Base-by-base conservation (phyloP, 192 early-diverging fungal genomes). In the Phlyctochytrium bullatum region DNA sequence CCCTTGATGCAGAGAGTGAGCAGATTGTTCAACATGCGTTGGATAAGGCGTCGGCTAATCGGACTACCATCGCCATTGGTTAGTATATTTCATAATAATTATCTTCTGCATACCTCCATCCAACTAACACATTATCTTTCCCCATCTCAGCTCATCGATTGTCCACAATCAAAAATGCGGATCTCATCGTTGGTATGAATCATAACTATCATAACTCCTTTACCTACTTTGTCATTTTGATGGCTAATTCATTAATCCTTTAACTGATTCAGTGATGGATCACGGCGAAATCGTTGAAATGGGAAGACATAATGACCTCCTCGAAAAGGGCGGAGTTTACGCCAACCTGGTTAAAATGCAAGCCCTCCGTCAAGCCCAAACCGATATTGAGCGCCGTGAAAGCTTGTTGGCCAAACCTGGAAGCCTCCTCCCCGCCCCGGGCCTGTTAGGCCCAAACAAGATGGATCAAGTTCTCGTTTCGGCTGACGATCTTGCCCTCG, bases 61-160 rank as follows among this genome's bases (percentile, higher is more conserved):
- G 95, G 52, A 96, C 93, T 3, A 95, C 93, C 25, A 90, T 98
- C 73, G 89, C 91, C 2, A 89, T 98, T 75, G 40, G 40, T 47
- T 14, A 47, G 40, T 20, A 14, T 47, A 6, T 47, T n/a, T n/a
- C n/a, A n/a, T n/a, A n/a, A n/a, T n/a, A n/a, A n/a, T n/a, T n/a
- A n/a, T 47, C 40, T 47, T 47, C 40, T 47, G 40, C 40, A 20
- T 14, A n/a, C n/a, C n/a, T n/a, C n/a, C n/a, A n/a, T n/a, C n/a
- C n/a, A n/a, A n/a, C n/a, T n/a, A n/a, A n/a, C n/a, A n/a, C n/a
- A 47, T 14, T 14, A 20, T 47, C 20, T 47, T 47, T 14, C 6
- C 20, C 40, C 20, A 14, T 6, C 40, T 14, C 6, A 47, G 95
- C 95, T 2, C 90, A 95, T 74, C 88, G 95, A 34, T 73, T 98